Base-by-base conservation (phyloP, 495 filamentous ascomycete genomes). In the Evansstolkia leycettana region DNA sequence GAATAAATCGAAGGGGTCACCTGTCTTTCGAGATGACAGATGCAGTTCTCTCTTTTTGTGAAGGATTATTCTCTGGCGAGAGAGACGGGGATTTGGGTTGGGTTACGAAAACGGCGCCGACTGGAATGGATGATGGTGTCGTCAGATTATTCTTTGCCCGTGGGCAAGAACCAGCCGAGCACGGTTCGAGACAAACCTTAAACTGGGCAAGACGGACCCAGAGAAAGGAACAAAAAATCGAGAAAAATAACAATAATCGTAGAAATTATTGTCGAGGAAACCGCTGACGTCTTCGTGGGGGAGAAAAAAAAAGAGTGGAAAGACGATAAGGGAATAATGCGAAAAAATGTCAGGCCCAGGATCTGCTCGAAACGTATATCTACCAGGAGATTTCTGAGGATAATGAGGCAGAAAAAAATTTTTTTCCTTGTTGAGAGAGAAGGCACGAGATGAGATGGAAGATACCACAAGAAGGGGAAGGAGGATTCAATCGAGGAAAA, bases 121-220 rank as follows among this genome's bases (percentile, higher is more conserved):
- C 13, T n/a, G 27, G 12, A 19, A 33, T 9, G 6, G 13, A 31
- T 19, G 30, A 33, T 51, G 47, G 51, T 55, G 54, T 54, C 49
- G 54, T 58, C 52, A 58, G 50, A 48, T 44, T 46, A 49, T n/a
- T n/a, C n/a, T n/a, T n/a, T n/a, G n/a, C n/a, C 54, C 54, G 52
- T 51, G 52, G 43, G 55, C 50, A 43, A 42, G 37, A 47, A 46
- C 41, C 36, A 50, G 23, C 41, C 50, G 57, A 37, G 48, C 54
- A 34, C 47, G 58, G 37, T 55, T 56, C 34, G 54, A 57, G 41
- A 47, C 59, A 44, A 62, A 58, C 42, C 50, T 57, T 40, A 47
- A 69, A 47, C 48, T 63, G 25, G 35, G 33, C 24, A 38, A 36
- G 29, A 6, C 6, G 24, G 29, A 33, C 31, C 29, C n/a, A n/a